Evolutionary conservation across 192 early-diverging fungal genomes (phyloP).

Genomic region (Backusella mclennaniae): DNA sequence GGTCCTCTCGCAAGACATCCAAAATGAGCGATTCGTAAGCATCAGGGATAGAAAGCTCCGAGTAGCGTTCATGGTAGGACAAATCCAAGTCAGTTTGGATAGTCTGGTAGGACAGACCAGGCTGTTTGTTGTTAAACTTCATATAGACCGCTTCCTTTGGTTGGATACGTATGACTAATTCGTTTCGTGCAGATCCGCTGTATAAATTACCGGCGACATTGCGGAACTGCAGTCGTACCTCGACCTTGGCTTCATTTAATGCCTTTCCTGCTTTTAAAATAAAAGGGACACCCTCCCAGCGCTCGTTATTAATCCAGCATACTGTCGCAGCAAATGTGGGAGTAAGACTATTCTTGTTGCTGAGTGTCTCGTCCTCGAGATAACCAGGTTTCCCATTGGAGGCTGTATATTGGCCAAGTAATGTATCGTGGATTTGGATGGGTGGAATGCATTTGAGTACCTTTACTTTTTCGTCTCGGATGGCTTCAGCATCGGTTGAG

Average conservation of each 20-base stretch:
- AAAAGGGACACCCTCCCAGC: conserved; percentile 92
- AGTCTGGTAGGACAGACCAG: conserved; percentile 81
- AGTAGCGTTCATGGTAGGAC: conserved; percentile 88
- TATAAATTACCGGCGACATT: conserved; percentile 86
- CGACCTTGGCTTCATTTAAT: conserved; percentile 88
- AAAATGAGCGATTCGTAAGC: conserved; percentile 95
- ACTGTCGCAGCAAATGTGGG: conserved; percentile 91
- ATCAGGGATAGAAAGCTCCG: conserved; percentile 89
- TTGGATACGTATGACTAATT: conserved; percentile 93
- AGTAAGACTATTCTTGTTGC: conserved; percentile 70
- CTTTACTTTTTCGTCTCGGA: conserved; percentile 95
- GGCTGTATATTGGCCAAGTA: conserved; percentile 90
- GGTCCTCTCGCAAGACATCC: conserved; percentile 88
- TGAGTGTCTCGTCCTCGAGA: conserved; percentile 86
- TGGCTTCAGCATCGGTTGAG: conserved; percentile 83
- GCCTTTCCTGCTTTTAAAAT: conserved; percentile 90
- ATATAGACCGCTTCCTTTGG: conserved; percentile 95
- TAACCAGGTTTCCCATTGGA: conserved; percentile 89
- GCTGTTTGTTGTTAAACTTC: conserved; percentile 96
- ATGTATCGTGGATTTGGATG: conserved; percentile 73
- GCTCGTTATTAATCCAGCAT: conserved; percentile 89
- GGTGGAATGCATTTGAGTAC: conserved; percentile 73
- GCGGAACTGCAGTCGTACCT: conserved; percentile 96
- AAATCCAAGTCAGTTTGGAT: conserved; percentile 92
- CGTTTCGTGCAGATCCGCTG: conserved; percentile 79